A percentile compares a stretch with the other conserved stretches of the same genome.
Evolutionary conservation across 768 basidiomycete genomes (phyloP).

Genomic region (Boletus rubroflammeus): DNA sequence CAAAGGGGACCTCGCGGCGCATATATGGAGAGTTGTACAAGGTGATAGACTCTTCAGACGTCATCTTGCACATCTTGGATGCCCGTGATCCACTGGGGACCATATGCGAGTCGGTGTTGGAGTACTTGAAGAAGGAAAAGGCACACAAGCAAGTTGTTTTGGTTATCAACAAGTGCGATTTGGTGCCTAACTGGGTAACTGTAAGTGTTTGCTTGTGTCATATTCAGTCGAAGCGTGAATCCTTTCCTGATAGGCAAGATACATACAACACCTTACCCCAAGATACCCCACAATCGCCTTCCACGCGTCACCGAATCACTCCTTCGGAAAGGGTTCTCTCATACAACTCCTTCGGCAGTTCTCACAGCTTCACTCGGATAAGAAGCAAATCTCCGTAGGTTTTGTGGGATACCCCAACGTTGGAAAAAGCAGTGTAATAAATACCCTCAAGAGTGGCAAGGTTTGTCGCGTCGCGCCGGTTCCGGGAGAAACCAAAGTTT

Average conservation of each 20-base stretch:
- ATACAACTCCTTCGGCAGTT: conserved; percentile 97
- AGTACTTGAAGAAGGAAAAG: conserved; percentile 94
- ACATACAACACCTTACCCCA: conserved; percentile 92
- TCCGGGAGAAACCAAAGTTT: conserved; percentile 91
- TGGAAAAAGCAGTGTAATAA: conserved; percentile 96
- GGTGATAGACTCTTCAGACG: conserved; percentile 98
- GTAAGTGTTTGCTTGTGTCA: conserved; percentile 45
- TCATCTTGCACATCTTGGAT: conserved; percentile 92
- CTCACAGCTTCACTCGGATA: conserved; percentile 94
- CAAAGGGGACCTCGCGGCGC: conserved; percentile 91
- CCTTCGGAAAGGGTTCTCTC: conserved; percentile 97
- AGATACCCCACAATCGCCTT: conserved; percentile 96
- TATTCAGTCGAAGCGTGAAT: neutral
- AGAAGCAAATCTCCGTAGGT: conserved; percentile 98
- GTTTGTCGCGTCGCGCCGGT: conserved; percentile 96
- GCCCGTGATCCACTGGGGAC: conserved; percentile 95
- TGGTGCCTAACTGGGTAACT: conserved; percentile 98
- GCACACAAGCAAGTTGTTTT: conserved; percentile 96
- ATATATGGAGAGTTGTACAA: conserved; percentile 99
- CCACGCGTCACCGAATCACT: conserved; percentile 98
- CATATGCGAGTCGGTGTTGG: conserved; percentile 89
- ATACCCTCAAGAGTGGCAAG: conserved; percentile 96
- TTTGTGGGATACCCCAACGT: conserved; percentile 99
- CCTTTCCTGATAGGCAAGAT: conserved; percentile 64
- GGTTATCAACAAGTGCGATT: conserved; percentile 96